Percentiles rank a stretch among this genome's conserved stretches.
These are phyloP conservation scores for Corymbia calophylla DNA, from an alignment of 441 rosid species.

Conservation along the genomic window DNA sequence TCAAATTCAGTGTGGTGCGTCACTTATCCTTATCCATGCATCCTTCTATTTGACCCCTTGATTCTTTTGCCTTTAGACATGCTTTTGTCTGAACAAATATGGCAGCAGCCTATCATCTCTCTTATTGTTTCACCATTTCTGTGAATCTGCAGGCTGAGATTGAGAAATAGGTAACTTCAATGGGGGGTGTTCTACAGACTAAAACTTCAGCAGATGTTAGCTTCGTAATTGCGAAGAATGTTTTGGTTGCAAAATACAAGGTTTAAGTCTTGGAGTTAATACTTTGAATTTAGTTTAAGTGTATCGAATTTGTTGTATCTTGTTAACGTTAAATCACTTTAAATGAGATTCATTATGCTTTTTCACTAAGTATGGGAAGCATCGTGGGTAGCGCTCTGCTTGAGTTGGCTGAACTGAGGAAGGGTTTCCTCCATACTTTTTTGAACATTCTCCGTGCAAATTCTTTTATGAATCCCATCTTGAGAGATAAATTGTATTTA, in stretches of 20 bases:
- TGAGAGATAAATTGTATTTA: background rate
- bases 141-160: conserved; percentile 52
- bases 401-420: background rate
- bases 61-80: background rate
- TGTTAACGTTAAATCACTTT: background rate
- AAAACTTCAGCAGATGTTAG: conserved; percentile 71
- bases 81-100: background rate
- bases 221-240: conserved; percentile 84
- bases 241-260: conserved; percentile 94
- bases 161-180: conserved; percentile 63
- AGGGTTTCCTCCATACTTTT: background rate
- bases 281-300: background rate
- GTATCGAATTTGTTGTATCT: background rate
- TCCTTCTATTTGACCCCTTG: background rate
- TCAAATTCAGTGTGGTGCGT: background rate
- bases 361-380: background rate
- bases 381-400: background rate
- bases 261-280: conserved; percentile 12
- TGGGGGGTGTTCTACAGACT: conserved; percentile 67
- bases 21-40: background rate
- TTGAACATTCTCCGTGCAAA: background rate
- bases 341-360: background rate
- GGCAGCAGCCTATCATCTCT: background rate
- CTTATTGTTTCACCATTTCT: conserved; percentile 5
- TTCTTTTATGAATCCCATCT: background rate